Conservation (phyloP, 805 yeast species). For the Wickerhamiella nectarea region DNA sequence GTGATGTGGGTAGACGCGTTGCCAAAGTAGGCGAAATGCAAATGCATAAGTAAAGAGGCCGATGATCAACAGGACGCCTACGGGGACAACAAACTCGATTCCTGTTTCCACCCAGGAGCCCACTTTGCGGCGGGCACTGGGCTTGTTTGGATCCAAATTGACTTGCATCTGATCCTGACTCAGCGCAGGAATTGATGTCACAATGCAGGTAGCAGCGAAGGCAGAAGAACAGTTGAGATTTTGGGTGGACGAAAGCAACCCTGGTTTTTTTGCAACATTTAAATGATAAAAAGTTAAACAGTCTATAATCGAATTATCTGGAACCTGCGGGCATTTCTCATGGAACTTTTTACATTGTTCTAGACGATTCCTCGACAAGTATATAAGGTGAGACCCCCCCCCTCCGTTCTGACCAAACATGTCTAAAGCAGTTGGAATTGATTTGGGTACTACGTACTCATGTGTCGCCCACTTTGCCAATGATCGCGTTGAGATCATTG, state of each 20-base stretch:
- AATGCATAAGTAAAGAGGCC: constrained; percentile 35
- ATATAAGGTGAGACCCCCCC: constrained; percentile 7
- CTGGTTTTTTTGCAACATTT: not conserved
- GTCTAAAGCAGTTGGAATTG: constrained; percentile 14
- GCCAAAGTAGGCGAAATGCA: constrained; percentile 35
- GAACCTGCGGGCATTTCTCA: not conserved
- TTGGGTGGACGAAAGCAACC: too few relatives aligned
- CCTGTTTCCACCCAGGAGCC: not conserved
- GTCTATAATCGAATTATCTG: not conserved
- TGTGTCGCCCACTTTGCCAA: constrained; percentile 92
- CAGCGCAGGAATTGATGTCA: not conserved
- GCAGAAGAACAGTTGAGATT: too few relatives aligned
- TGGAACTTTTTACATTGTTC: not conserved
- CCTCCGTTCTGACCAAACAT: not conserved
- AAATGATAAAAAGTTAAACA: not conserved
- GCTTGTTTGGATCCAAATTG: constrained; percentile 7
- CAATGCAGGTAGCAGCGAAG: not conserved
- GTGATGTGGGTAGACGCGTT: constrained; percentile 19
- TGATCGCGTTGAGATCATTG: constrained; percentile 80
- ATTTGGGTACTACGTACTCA: constrained; percentile 76
- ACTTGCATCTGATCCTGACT: constrained; percentile 5
- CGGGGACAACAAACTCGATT: constrained; percentile 6
- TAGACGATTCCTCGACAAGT: constrained; percentile 6
- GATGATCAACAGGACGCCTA: constrained; percentile 12
- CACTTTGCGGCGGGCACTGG: not conserved